phyloP scores from a whole-genome alignment of 2,329 filamentous ascomycete genomes.

The Cercospora berteroae region DNA sequence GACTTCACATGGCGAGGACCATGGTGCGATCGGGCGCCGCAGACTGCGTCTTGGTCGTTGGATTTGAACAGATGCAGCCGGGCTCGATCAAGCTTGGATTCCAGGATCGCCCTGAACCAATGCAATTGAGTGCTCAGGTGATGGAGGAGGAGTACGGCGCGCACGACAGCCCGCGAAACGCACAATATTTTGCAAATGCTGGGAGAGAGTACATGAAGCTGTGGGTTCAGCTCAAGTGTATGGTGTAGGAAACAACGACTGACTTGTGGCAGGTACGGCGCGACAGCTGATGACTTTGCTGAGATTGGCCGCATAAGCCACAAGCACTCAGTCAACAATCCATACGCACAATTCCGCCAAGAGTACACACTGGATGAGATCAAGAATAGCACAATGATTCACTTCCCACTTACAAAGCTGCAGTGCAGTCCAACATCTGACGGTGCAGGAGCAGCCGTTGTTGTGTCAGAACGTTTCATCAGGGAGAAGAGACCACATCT shows the following conservation, averaged over 20 bases:
- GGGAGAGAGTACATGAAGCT: constrained; percentile 94
- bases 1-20: constrained; percentile 77
- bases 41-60: constrained; percentile 86
- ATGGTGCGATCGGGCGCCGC: constrained; percentile 64
- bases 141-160: constrained; percentile 29
- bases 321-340: constrained; percentile 84
- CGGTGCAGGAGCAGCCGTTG: constrained; percentile 80
- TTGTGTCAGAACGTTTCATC: constrained; percentile 87
- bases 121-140: constrained; percentile 70
- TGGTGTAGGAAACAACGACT: background rate
- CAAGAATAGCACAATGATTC: constrained; percentile 71
- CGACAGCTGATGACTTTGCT: constrained; percentile 80
- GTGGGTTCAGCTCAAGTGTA: constrained; percentile 32
- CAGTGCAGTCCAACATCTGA: constrained; percentile 98
- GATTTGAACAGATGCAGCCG: constrained; percentile 97
- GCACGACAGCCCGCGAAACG: constrained; percentile 27
- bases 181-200: constrained; percentile 91
- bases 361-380: constrained; percentile 87
- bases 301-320: constrained; percentile 95
- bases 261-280: constrained; percentile 59
- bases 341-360: constrained; percentile 95
- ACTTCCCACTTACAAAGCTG: constrained; percentile 89
- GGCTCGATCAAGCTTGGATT: constrained; percentile 83
- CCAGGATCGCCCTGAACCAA: constrained; percentile 84
- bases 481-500: constrained; percentile 79